A percentile compares a stretch with the other conserved stretches of the same genome.
phyloP scores from a whole-genome alignment of 371 early-diverging fungal species.

The Batrachochytrium dendrobatidis region DNA sequence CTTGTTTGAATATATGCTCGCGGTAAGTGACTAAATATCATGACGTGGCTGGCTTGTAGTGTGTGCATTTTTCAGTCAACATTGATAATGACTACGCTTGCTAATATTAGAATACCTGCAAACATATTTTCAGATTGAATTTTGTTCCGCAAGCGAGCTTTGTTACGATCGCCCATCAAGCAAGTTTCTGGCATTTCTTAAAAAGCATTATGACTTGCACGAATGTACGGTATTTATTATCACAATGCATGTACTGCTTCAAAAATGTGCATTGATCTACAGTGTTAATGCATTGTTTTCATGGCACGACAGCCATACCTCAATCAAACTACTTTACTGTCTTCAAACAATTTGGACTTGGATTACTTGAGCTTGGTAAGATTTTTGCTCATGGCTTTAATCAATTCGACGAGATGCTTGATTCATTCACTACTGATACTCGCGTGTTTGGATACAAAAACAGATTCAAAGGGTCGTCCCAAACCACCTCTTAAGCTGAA shows the following conservation, averaged over 20 bases:
- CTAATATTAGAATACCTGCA: background rate
- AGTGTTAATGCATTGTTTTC: background rate
- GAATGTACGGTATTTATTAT: slow-evolving; percentile 14
- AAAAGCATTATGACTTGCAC: slow-evolving; percentile 27
- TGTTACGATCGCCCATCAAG: slow-evolving; percentile 41
- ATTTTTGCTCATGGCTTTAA: background rate
- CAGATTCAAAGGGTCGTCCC: background rate
- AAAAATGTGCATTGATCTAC: background rate
- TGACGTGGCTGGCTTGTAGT: no score
- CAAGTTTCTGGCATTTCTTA: slow-evolving; percentile 25
- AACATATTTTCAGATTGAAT: slow-evolving; percentile 22
- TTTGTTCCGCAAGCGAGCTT: slow-evolving; percentile 16
- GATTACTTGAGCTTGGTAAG: slow-evolving; percentile 17
- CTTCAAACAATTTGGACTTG: slow-evolving; percentile 27
- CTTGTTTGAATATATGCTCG: slow-evolving; percentile 40
- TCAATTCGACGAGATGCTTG: background rate
- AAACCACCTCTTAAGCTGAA: background rate
- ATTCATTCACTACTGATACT: background rate
- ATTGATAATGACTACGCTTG: background rate
- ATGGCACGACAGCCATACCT: slow-evolving; percentile 7
- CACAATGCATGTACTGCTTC: background rate
- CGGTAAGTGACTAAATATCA: slow-evolving; percentile 18
- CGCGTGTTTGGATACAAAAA: background rate
- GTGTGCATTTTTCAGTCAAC: no score
- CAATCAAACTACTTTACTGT: slow-evolving; percentile 36